Base-by-base conservation (phyloP, 257 asterid genomes). In the Lithospermum erythrorhizon region DNA sequence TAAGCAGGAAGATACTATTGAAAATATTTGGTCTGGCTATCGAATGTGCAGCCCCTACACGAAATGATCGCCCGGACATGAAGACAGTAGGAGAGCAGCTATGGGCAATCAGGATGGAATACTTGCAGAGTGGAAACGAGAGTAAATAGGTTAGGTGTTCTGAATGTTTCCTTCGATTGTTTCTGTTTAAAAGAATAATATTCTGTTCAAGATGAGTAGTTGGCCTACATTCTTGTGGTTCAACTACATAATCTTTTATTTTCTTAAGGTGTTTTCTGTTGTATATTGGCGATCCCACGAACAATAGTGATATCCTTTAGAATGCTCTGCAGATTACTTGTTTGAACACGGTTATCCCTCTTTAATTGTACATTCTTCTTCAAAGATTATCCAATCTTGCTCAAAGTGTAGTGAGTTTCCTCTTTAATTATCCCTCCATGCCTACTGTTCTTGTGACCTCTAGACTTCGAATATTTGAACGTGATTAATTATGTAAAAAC, bases 51-150 rank as follows among this genome's bases (percentile, higher is more conserved):
- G 99, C 99, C 14, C 99, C 99, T 13, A 79, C 90, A 16, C 86
- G 97, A 51, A 75, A 62, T 4, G 96, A 89, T 66, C 94, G 96
- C 2, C 99, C 99, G 0, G 97, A 89, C 67, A 89, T 89, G 99
- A 86, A 83, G 75, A 66, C 70, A 2, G 96, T 82, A 0, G 90
- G 82, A 8, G 90, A 89, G 82, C 94, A 83, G 81, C 59, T 93
- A 55, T 93, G 99, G 97, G 95, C 75, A 6, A 87, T 93, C 59
- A 72, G 99, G 79, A 89, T 83, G 91, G 96, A 85, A 65, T 83
- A 79, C 72, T 59, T 79, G 78, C 83, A 61, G 75, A 80, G 79
- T 62, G 90, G 80, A 30, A 76, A 70, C 76, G 73, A 59, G 65
- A 66, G 16, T 67, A 61, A 69, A 6, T 55, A 19, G 63, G 52